Percentiles rank a stretch among this genome's conserved stretches.
Conservation (phyloP, 148 eudicot species). For the Fagopyrum esculentum region DNA sequence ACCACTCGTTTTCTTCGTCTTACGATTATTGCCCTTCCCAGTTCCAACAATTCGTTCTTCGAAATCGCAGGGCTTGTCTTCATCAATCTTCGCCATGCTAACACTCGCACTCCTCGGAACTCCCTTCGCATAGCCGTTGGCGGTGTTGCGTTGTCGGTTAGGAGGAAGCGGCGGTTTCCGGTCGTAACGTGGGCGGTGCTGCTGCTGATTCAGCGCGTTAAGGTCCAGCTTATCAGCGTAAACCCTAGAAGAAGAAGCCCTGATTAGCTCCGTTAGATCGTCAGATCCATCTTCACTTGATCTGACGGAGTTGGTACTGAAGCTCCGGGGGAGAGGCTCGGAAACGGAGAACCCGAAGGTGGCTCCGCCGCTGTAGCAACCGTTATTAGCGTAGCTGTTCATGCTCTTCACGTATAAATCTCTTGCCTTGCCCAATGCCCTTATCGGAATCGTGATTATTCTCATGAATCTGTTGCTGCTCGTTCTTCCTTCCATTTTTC, state of each 20-base stretch:
- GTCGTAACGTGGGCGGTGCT: not conserved
- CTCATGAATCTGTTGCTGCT: slow-evolving; percentile 29
- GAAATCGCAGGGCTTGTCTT: slow-evolving; percentile 39
- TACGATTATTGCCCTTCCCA: not conserved
- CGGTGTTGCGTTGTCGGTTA: not conserved
- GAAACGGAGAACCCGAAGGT: not conserved
- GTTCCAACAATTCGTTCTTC: not conserved
- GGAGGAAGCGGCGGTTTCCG: slow-evolving; percentile 5
- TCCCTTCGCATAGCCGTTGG: not conserved
- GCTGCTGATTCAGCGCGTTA: not conserved
- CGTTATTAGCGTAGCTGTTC: slow-evolving; percentile 27
- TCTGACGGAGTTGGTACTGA: slow-evolving; percentile 26
- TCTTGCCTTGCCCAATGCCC: slow-evolving; percentile 42
- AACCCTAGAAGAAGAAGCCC: slow-evolving; percentile 43
- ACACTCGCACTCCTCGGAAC: slow-evolving; percentile 62
- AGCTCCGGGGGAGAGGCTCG: slow-evolving; percentile 44
- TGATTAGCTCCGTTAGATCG: slow-evolving; percentile 43
- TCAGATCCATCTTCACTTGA: slow-evolving; percentile 25
- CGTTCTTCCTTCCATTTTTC: not conserved
- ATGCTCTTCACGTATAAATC: slow-evolving; percentile 53
- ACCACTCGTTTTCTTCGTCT: not conserved
- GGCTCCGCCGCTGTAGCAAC: slow-evolving; percentile 5
- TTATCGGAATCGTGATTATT: slow-evolving; percentile 39
- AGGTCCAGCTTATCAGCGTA: slow-evolving; percentile 20
- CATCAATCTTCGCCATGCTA: slow-evolving; percentile 72